Conservation (phyloP, 805 yeast genomes). For the Schwanniomyces vanrijiae region DNA sequence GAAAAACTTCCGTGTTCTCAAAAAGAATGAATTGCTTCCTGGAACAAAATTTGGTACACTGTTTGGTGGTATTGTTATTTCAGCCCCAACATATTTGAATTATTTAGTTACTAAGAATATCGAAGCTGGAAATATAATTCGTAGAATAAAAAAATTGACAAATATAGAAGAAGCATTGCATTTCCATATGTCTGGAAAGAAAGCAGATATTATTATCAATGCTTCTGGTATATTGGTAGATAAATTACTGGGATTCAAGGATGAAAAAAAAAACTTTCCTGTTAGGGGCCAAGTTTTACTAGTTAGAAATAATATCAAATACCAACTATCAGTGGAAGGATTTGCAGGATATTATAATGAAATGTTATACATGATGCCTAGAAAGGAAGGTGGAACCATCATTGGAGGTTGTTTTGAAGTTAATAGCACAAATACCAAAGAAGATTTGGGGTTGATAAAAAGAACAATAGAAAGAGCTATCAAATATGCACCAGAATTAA, state of each 20-base stretch:
- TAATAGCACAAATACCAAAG: constrained; percentile 14
- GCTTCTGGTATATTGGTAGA: constrained; percentile 55
- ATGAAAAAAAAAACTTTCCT: constrained; percentile 41
- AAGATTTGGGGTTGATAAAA: constrained; percentile 44
- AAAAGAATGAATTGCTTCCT: constrained; percentile 37
- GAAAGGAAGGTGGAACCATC: constrained; percentile 71
- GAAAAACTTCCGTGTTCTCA: constrained; percentile 35
- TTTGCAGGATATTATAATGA: constrained; percentile 40
- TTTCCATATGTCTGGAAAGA: constrained; percentile 38
- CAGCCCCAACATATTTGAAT: constrained; percentile 56
- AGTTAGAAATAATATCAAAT: constrained; percentile 42
- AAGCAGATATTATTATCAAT: constrained; percentile 54
- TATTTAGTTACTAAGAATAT: constrained; percentile 49
- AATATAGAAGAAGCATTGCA: constrained; percentile 51
- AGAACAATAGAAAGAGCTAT: constrained; percentile 49
- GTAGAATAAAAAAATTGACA: constrained; percentile 36
- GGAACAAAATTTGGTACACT: constrained; percentile 45
- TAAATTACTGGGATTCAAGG: constrained; percentile 46
- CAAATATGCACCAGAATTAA: constrained; percentile 38
- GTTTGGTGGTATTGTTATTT: constrained; percentile 56
- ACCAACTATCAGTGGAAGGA: constrained; percentile 32
- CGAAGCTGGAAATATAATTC: constrained; percentile 48
- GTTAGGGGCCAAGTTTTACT: constrained; percentile 62
- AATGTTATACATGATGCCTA: constrained; percentile 60
- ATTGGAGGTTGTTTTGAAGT: constrained; percentile 53